Conservation (phyloP, 257 asterid genomes). For the Avicennia marina region DNA sequence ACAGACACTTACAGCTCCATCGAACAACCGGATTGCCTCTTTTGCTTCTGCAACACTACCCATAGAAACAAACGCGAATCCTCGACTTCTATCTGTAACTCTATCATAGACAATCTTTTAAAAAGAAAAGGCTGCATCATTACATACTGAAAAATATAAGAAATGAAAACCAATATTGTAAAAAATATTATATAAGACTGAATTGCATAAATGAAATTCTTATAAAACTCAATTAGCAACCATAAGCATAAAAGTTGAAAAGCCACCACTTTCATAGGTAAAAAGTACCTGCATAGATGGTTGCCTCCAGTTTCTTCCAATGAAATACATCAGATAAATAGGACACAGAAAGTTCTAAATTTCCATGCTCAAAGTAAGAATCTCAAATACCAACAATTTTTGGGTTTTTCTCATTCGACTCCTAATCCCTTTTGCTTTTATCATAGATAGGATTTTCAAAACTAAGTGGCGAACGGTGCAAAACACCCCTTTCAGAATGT, state of each 20-base stretch:
- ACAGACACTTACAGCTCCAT: constrained; percentile 73
- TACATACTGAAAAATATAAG: neutral
- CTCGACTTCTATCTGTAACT: constrained; percentile 89
- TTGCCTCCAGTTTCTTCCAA: neutral
- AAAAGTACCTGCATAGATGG: neutral
- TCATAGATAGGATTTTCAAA: too few species aligned
- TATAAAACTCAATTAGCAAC: neutral
- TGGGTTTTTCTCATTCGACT: too few species aligned
- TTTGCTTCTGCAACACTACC: constrained; percentile 72
- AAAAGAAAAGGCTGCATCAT: constrained; percentile 12
- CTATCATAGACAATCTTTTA: constrained; percentile 69
- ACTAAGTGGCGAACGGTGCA: too few species aligned
- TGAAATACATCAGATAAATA: neutral
- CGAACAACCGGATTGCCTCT: constrained; percentile 77
- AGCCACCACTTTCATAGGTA: neutral
- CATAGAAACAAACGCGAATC: constrained; percentile 91
- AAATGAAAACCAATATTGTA: neutral
- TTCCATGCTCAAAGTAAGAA: too few species aligned
- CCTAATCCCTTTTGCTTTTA: too few species aligned
- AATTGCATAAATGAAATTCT: too few species aligned
- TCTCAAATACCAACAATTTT: neutral
- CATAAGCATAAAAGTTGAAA: neutral
- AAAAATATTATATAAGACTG: too few species aligned
- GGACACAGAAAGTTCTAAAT: too few species aligned
- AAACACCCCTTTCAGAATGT: too few species aligned